Evolutionary conservation across 192 early-diverging fungal species (phyloP).

Genomic region (Coemansia sp.): DNA sequence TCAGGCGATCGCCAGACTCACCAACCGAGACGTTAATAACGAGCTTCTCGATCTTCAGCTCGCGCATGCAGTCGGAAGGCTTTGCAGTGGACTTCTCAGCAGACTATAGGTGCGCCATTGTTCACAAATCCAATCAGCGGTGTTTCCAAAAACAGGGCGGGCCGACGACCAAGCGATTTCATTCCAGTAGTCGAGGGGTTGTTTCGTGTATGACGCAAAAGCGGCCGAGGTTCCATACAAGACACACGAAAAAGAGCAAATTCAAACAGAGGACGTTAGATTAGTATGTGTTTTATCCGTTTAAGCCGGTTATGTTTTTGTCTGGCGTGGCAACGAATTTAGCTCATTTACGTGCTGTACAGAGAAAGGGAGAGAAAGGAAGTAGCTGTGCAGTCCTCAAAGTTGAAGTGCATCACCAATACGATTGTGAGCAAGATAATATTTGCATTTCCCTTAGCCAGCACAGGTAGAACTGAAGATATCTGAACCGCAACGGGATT

Average conservation of each 20-base stretch:
- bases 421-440: too few species aligned
- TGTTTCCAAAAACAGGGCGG: background rate
- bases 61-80: constrained; percentile 92
- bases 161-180: too few species aligned
- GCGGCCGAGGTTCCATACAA: background rate
- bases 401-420: background rate
- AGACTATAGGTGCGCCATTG: constrained; percentile 21
- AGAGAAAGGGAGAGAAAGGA: background rate
- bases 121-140: too few species aligned
- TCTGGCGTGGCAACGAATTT: background rate
- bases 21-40: constrained; percentile 99
- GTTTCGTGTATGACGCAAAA: background rate
- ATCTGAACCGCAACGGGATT: background rate
- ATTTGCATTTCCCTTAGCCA: too few species aligned
- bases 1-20: constrained; percentile 98
- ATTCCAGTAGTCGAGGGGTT: background rate
- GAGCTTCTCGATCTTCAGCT: constrained; percentile 98
- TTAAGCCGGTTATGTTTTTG: background rate
- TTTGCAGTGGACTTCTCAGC: constrained; percentile 72
- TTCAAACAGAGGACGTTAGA: background rate
- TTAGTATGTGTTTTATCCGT: background rate
- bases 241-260: background rate
- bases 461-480: too few species aligned
- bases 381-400: background rate
- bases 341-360: background rate